These are phyloP conservation scores for Aspergillus candidus DNA, from an alignment of 2,329 filamentous ascomycete genomes.

Conservation along the genomic window DNA sequence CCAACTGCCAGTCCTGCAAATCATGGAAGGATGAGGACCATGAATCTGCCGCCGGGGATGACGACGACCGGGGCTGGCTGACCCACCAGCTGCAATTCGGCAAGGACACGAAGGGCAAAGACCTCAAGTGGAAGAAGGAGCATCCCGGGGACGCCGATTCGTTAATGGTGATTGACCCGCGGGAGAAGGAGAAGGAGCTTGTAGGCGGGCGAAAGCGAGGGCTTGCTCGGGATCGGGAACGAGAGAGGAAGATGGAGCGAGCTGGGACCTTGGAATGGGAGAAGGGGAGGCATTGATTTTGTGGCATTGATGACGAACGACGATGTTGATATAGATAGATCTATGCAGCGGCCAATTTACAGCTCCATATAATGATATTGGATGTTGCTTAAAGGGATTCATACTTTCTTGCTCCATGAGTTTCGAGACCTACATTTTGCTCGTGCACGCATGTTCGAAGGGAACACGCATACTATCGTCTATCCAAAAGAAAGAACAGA, in stretches of 20 bases:
- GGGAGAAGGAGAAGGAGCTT: constrained; percentile 71
- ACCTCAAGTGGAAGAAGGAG: constrained; percentile 82
- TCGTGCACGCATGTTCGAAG: too few species aligned
- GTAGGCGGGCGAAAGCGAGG: constrained; percentile 57
- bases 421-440: too few species aligned
- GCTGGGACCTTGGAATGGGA: constrained; percentile 34
- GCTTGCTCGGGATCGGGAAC: constrained; percentile 32
- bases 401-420: too few species aligned
- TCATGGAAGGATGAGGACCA: constrained; percentile 62
- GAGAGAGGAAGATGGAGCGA: constrained; percentile 32
- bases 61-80: constrained; percentile 67
- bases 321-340: too few species aligned
- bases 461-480: too few species aligned
- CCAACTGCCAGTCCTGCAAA: constrained; percentile 85
- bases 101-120: constrained; percentile 83
- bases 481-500: too few species aligned
- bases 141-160: constrained; percentile 68
- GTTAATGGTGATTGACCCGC: constrained; percentile 87
- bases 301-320: not conserved
- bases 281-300: not conserved
- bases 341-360: too few species aligned
- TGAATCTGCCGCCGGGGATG: constrained; percentile 46
- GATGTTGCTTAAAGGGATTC: too few species aligned
- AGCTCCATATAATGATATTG: too few species aligned
- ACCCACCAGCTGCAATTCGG: constrained; percentile 77